phyloP scores from a whole-genome alignment of 306 rosid species.

The Alnus glutinosa region DNA sequence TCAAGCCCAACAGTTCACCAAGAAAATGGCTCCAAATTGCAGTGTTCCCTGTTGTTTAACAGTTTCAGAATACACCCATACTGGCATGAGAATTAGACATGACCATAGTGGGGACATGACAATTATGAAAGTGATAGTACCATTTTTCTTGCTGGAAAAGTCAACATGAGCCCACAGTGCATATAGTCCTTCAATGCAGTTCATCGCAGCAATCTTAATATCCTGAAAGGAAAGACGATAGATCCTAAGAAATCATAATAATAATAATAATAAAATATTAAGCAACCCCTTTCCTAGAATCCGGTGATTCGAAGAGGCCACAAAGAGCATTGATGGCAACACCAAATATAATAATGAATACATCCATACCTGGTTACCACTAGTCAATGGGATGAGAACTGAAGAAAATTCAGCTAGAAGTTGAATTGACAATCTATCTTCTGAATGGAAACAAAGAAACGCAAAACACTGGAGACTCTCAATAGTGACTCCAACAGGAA shows the following conservation, averaged over 20 bases:
- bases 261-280: neutral
- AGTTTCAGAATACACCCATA: constrained; percentile 21
- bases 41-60: constrained; percentile 56
- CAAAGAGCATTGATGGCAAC: constrained; percentile 2
- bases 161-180: constrained; percentile 61
- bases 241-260: constrained; percentile 17
- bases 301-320: constrained; percentile 15
- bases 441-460: constrained; percentile 60
- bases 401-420: constrained; percentile 76
- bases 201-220: constrained; percentile 69
- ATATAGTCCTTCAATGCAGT: constrained; percentile 57
- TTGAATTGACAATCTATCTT: constrained; percentile 56
- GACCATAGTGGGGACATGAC: neutral
- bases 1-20: constrained; percentile 57
- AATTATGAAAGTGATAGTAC: constrained; percentile 41
- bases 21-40: constrained; percentile 64
- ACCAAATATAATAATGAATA: neutral
- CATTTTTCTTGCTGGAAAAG: constrained; percentile 76
- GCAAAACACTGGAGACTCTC: constrained; percentile 80
- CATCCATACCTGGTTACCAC: constrained; percentile 57
- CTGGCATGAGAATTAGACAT: constrained; percentile 5
- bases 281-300: constrained; percentile 10
- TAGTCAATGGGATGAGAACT: constrained; percentile 74
- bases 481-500: constrained; percentile 74
- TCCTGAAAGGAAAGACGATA: constrained; percentile 45